Evolutionary conservation across 2,329 filamentous ascomycete genomes (phyloP), one percentile per base, ranked within the genome.

Genomic region (Coniochaeta pulveracea): DNA sequence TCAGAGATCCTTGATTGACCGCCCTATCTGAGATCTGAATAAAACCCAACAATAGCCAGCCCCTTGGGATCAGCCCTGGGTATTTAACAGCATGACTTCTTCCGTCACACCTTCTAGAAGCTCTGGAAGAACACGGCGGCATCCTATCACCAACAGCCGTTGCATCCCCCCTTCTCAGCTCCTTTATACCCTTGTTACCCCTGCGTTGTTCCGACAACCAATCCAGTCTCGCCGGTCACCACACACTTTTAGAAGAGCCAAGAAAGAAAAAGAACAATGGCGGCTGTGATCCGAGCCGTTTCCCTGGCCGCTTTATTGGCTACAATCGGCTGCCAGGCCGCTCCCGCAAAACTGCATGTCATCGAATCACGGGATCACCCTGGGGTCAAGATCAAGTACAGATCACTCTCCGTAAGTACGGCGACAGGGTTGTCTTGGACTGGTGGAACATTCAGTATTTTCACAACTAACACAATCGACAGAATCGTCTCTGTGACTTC

Each of bases 401-500:
- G 22, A 19, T 19, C 19, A 19, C 18, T 31, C 15, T 19, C 28
- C 11, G 28, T 31, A 31, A 22, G 28, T 21, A 6, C 15, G 15
- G 28, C 18, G 4, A 15, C 6, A n/a, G 5, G n/a, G n/a, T n/a
- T n/a, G n/a, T n/a, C n/a, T n/a, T n/a, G n/a, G n/a, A n/a, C n/a
- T n/a, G n/a, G n/a, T n/a, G n/a, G n/a, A n/a, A n/a, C n/a, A n/a
- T n/a, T n/a, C n/a, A n/a, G n/a, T n/a, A n/a, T n/a, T n/a, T n/a
- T n/a, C n/a, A n/a, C n/a, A 22, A 34, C 30, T 32, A 21, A 23
- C 15, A 21, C 19, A 16, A 18, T n/a, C 7, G 17, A 14, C 28
- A 61, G 56, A 52, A 57, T 18, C 48, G 52, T 4, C 61, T 76
- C 14, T 76, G 72, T 47, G 71, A 76, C 50, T 72, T 68, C 2